Percentiles rank a stretch among this genome's conserved stretches.
phyloP scores from a whole-genome alignment of 169 alveolate species.

The Plasmodium adleri region DNA sequence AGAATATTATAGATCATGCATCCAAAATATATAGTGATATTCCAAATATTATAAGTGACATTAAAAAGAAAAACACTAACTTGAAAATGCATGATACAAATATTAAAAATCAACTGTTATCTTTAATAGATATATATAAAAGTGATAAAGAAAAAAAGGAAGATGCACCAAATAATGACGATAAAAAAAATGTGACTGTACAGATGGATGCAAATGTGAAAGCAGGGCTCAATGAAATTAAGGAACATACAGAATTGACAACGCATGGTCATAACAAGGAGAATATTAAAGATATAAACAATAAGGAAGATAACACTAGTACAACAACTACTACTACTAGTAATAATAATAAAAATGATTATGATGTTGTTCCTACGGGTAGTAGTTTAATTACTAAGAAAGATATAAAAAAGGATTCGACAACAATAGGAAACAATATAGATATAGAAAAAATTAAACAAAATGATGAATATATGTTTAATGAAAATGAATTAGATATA shows the following conservation, averaged over 20 bases:
- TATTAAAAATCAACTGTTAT: constrained; percentile 61
- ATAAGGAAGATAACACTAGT: background rate
- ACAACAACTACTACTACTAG: background rate
- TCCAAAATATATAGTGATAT: constrained; percentile 49
- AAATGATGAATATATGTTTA: no score
- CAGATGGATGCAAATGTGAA: background rate
- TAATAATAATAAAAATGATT: background rate
- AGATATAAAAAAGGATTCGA: background rate
- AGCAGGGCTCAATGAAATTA: background rate
- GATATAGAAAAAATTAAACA: no score
- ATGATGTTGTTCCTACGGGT: background rate
- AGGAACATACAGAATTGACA: background rate
- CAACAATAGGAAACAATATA: background rate
- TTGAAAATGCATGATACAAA: constrained; percentile 49
- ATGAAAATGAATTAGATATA: background rate
- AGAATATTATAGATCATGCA: constrained; percentile 58
- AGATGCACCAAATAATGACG: background rate
- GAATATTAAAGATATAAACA: background rate
- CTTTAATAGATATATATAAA: constrained; percentile 64
- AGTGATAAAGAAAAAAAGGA: constrained; percentile 5
- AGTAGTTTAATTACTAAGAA: background rate
- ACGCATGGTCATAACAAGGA: background rate
- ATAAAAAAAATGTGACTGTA: background rate
- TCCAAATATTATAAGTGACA: constrained; percentile 14
- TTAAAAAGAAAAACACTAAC: constrained; percentile 43